Conservation (phyloP, 2,329 filamentous ascomycete genomes). For the Escovopsis sp. region DNA sequence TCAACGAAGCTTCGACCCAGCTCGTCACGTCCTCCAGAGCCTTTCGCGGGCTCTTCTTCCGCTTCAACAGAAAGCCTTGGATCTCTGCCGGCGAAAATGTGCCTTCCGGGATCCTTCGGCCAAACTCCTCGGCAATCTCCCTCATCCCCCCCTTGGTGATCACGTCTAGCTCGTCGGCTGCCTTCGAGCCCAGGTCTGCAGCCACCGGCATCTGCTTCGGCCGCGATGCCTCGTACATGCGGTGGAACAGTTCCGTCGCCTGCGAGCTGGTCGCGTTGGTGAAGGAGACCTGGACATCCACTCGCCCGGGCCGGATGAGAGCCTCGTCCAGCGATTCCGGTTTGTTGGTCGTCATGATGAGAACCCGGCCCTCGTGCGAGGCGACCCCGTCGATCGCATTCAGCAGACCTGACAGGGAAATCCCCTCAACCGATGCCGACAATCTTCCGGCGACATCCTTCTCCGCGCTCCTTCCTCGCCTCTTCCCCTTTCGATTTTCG, state of each 20-base stretch:
- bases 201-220: constrained; percentile 2
- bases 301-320: constrained; percentile 56
- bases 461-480: constrained; percentile 6
- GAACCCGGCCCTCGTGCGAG: constrained; percentile 61
- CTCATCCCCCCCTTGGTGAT: constrained; percentile 24
- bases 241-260: constrained; percentile 41
- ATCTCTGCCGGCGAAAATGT: constrained; percentile 46
- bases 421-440: constrained; percentile 23
- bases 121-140: constrained; percentile 33
- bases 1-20: constrained; percentile 38
- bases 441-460: constrained; percentile 3
- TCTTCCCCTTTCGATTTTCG: constrained; percentile 7
- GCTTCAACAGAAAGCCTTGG: constrained; percentile 48
- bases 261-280: constrained; percentile 39
- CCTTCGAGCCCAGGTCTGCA: constrained; percentile 4
- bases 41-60: constrained; percentile 41
- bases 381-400: constrained; percentile 77
- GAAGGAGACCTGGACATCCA: constrained; percentile 57
- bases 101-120: constrained; percentile 34
- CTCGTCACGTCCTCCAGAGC: constrained; percentile 37
- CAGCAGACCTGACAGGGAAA: constrained; percentile 63
- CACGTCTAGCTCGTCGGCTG: constrained; percentile 1
- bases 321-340: constrained; percentile 60
- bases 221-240: constrained; percentile 39
- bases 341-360: constrained; percentile 73